A percentile compares a stretch with the other conserved stretches of the same genome.
Evolutionary conservation across 108 stramenopile genomes (phyloP).

Genomic region (Cyclotella baltica): DNA sequence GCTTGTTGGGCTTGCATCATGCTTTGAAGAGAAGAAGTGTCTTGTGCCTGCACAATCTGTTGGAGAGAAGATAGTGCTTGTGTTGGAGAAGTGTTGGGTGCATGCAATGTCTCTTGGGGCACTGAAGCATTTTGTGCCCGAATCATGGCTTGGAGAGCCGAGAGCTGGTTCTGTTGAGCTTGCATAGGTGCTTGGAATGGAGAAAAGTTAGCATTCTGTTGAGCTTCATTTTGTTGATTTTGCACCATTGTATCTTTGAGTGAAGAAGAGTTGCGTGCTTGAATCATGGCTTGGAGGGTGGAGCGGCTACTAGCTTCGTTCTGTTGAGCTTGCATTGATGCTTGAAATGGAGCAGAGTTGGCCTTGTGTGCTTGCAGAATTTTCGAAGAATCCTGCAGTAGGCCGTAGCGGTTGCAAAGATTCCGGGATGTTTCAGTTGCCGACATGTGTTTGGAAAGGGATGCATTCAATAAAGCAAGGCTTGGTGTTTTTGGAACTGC

Average conservation of each 20-base stretch:
- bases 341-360: neutral
- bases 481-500: neutral
- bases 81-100: neutral
- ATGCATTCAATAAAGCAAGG: conserved; percentile 1
- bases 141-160: neutral
- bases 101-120: too few relatives aligned
- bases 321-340: neutral
- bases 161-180: neutral
- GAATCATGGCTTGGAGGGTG: neutral
- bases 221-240: too few relatives aligned
- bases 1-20: conserved; percentile 8
- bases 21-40: too few relatives aligned
- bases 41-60: too few relatives aligned
- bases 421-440: conserved; percentile 4
- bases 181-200: neutral
- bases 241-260: too few relatives aligned
- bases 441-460: conserved; percentile 7
- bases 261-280: too few relatives aligned
- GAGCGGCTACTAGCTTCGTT: neutral
- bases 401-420: neutral
- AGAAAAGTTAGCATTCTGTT: neutral
- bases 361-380: neutral
- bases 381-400: neutral
- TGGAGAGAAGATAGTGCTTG: too few relatives aligned
- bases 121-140: too few relatives aligned